These are phyloP conservation scores for Dryadomyces quercivorus DNA, from an alignment of 2,329 filamentous ascomycete species.

Conservation along the genomic window DNA sequence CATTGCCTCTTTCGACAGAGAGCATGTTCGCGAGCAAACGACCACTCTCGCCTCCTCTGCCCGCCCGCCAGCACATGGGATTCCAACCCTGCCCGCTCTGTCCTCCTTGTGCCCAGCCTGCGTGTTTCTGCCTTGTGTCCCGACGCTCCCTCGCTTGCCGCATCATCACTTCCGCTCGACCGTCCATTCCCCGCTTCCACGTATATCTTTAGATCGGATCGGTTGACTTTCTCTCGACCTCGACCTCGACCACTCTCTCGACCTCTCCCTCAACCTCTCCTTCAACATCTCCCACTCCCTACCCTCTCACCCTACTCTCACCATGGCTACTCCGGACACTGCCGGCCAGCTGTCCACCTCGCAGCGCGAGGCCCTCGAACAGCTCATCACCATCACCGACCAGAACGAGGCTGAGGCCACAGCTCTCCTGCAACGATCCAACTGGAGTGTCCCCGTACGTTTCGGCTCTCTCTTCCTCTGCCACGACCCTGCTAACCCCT, in stretches of 20 bases:
- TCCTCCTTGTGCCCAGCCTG: too few species aligned
- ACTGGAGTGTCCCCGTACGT: slow-evolving; percentile 86
- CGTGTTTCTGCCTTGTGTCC: too few species aligned
- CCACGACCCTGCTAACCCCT: not conserved
- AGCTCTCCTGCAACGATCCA: slow-evolving; percentile 66
- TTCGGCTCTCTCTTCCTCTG: not conserved
- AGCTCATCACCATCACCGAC: slow-evolving; percentile 79
- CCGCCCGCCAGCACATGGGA: not conserved
- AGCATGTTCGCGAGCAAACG: not conserved
- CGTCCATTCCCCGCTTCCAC: too few species aligned
- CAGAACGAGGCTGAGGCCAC: slow-evolving; percentile 68
- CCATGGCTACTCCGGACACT: not conserved
- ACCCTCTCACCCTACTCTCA: not conserved
- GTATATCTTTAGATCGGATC: too few species aligned
- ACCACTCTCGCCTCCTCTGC: not conserved
- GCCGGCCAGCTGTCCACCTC: slow-evolving; percentile 46
- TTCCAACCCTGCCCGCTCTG: too few species aligned
- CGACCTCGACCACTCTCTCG: too few species aligned
- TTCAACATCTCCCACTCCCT: not conserved
- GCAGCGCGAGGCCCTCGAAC: slow-evolving; percentile 76
- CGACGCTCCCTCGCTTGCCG: too few species aligned
- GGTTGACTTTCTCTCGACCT: too few species aligned
- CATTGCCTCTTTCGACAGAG: too few species aligned
- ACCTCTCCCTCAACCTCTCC: too few species aligned
- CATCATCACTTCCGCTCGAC: too few species aligned